Evolutionary conservation across 1,284 basidiomycete genomes (phyloP), one percentile per base, ranked within the genome.

Genomic region (Pterula multifida): DNA sequence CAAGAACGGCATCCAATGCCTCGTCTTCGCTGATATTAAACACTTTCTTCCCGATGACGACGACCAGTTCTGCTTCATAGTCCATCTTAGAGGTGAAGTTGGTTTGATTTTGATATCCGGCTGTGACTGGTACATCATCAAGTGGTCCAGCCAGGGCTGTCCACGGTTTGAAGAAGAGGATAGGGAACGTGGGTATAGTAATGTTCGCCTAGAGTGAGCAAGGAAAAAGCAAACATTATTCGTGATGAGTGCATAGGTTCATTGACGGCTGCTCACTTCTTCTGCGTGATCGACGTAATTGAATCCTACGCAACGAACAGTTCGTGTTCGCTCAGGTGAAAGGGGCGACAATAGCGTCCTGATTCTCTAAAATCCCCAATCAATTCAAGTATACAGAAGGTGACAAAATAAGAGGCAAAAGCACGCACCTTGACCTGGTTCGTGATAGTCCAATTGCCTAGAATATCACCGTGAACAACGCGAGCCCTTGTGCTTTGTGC

Each of bases 61-160:
- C 59, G n/a, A 70, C 70, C 39, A 72, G 60, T 53, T 72, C 70
- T 9, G 68, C 67, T 55, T 72, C 70, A 49, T 68, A 70, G 54
- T 71, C 69, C 67, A 69, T 69, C 9, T 56, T 59, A 0, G 66
- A 68, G 15, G 63, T 66, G 57, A 70, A 70, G 52, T 67, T 64
- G 26, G 64, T 63, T 54, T 69, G 68, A 17, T 63, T 69, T 55
- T 72, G 68, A 53, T 68, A 70, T 13, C 65, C 67, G 3, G 60
- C 61, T 13, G 65, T 68, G 2, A 69, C 56, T 11, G 68, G 66
- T 25, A 66, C 63, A 15, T 64, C 61, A 35, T 61, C 66, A 26
- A 59, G 65, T 0, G 69, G 70, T 1, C 64, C 64, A 44, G 62
- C 66, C 32, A 72, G 59, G 1, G 70, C 61, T 0, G 69, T 72